These are phyloP conservation scores for Glonium stellatum DNA, from an alignment of 495 filamentous ascomycete genomes.

Conservation along the genomic window DNA sequence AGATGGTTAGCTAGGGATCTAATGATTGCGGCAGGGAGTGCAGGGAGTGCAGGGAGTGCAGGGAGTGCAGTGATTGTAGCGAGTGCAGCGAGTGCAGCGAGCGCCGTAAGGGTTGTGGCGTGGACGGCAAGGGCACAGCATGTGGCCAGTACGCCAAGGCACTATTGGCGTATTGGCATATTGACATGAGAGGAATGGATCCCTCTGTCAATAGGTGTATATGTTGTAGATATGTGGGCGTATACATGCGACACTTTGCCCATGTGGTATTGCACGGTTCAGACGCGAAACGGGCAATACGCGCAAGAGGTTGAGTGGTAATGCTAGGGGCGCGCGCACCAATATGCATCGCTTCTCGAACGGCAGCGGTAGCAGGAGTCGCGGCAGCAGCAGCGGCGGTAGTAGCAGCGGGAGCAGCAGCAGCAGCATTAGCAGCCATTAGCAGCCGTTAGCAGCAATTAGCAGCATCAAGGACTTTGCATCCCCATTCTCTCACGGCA, in stretches of 20 bases:
- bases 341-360: no score
- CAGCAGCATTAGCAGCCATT: no score
- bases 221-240: not conserved
- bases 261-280: no score
- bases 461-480: not conserved
- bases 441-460: no score
- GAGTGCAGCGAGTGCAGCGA: conserved; percentile 11
- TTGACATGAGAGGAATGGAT: conserved; percentile 1
- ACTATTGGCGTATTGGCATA: no score
- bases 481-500: not conserved
- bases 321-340: no score
- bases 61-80: not conserved
- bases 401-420: no score
- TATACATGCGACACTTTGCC: conserved; percentile 17
- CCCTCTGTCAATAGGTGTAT: conserved; percentile 9
- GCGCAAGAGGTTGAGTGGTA: no score
- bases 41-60: no score
- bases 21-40: not conserved
- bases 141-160: conserved; percentile 21
- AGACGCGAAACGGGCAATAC: no score
- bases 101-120: not conserved
- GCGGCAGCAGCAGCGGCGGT: no score
- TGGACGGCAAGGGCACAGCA: conserved; percentile 21
- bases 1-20: conserved; percentile 9
- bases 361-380: no score